Percentiles rank a stretch among this genome's conserved stretches.
These are phyloP conservation scores for Camelina hispida DNA, from an alignment of 345 rosid species.

Conservation along the genomic window DNA sequence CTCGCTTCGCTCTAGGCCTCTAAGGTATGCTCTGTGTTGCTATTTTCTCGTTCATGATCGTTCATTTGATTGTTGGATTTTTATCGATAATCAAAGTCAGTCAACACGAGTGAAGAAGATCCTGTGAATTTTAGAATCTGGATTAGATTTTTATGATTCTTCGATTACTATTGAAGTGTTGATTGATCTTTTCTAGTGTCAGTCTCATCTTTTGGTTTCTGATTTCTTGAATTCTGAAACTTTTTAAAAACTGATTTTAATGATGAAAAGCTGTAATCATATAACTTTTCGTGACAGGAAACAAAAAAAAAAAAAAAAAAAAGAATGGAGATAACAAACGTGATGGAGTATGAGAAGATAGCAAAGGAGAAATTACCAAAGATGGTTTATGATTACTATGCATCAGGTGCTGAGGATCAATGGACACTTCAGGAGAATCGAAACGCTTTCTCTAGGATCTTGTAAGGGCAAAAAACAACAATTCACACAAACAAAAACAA, in stretches of 20 bases:
- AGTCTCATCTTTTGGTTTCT: slow-evolving; percentile 11
- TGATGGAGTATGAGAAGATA: slow-evolving; percentile 78
- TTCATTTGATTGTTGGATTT: neutral
- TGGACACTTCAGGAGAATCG: slow-evolving; percentile 91
- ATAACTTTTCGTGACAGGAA: slow-evolving; percentile 3
- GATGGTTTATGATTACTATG: slow-evolving; percentile 92
- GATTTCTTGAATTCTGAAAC: neutral
- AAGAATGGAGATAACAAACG: slow-evolving; percentile 76
- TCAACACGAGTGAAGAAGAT: slow-evolving; percentile 4
- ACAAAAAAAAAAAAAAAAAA: neutral
- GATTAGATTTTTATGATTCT: neutral
- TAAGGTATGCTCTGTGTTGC: neutral
- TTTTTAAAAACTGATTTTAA: neutral
- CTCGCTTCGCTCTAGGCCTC: slow-evolving; percentile 25
- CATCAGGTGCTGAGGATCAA: slow-evolving; percentile 96
- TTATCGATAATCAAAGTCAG: neutral
- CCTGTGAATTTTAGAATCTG: neutral
- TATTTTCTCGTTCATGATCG: neutral
- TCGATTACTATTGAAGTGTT: neutral
- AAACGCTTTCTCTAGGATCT: slow-evolving; percentile 83
- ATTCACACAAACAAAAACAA: neutral
- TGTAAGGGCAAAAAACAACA: slow-evolving; percentile 55
- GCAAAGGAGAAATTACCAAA: slow-evolving; percentile 91
- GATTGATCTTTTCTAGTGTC: slow-evolving; percentile 3
- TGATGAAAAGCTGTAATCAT: neutral